These are phyloP conservation scores for Earliella scabrosa DNA, from an alignment of 1,284 basidiomycete genomes.

Conservation along the genomic window DNA sequence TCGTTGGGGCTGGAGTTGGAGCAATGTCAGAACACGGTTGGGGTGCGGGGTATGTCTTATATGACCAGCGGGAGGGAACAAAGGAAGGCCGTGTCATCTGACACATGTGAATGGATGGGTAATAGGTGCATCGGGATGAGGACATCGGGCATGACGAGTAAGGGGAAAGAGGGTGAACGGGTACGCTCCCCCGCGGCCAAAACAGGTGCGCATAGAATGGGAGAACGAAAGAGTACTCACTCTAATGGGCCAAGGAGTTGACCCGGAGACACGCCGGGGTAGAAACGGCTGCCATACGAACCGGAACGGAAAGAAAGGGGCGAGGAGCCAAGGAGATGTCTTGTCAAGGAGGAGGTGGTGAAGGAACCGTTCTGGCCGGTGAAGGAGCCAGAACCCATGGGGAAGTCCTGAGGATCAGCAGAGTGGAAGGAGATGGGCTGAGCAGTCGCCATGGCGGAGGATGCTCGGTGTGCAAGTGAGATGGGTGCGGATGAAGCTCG, in stretches of 20 bases:
- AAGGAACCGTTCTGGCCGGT: conserved; percentile 51
- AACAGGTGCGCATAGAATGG: not conserved
- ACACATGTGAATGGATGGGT: too few relatives aligned
- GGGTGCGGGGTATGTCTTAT: too few relatives aligned
- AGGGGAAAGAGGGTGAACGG: too few relatives aligned
- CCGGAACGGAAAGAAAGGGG: conserved; percentile 70
- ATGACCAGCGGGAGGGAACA: too few relatives aligned
- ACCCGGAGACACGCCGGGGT: conserved; percentile 63
- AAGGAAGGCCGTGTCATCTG: too few relatives aligned
- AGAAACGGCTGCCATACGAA: conserved; percentile 65
- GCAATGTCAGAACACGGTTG: too few relatives aligned
- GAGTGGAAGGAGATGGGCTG: conserved; percentile 55
- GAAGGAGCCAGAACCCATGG: conserved; percentile 54
- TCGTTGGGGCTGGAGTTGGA: conserved; percentile 52
- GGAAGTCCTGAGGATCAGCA: conserved; percentile 36
- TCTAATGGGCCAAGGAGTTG: conserved; percentile 64
- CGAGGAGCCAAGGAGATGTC: conserved; percentile 66
- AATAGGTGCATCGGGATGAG: too few relatives aligned
- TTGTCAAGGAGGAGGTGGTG: conserved; percentile 65
- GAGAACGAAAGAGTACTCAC: conserved; percentile 50
- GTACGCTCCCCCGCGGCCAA: too few relatives aligned
- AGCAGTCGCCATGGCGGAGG: conserved; percentile 43
- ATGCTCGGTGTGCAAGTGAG: conserved; percentile 2
- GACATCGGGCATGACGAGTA: too few relatives aligned
- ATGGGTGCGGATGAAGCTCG: conserved; percentile 11